Evolutionary conservation across 805 yeast genomes (phyloP).

Genomic region (Kregervanrija fluxuum): DNA sequence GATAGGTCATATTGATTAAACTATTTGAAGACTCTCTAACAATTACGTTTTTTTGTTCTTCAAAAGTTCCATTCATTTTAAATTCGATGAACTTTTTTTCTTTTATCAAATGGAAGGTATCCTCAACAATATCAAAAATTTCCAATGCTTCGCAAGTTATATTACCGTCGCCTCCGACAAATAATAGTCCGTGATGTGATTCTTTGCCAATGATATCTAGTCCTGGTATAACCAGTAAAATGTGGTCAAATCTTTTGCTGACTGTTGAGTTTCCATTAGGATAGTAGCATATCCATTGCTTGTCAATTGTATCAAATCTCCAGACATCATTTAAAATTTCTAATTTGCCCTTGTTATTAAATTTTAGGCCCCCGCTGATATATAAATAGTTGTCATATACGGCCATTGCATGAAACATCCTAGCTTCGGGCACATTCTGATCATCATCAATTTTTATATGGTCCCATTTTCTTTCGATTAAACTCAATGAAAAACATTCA

Average conservation of each 20-base stretch:
- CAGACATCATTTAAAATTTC: constrained; percentile 59
- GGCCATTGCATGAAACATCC: constrained; percentile 56
- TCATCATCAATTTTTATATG: constrained; percentile 28
- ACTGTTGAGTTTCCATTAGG: constrained; percentile 23
- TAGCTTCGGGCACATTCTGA: constrained; percentile 29
- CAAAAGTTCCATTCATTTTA: constrained; percentile 10
- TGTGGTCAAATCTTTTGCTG: constrained; percentile 43
- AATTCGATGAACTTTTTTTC: background rate
- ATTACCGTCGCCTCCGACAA: constrained; percentile 45
- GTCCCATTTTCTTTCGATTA: constrained; percentile 53
- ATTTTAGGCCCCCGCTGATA: constrained; percentile 57
- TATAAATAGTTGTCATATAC: constrained; percentile 44
- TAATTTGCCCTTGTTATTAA: constrained; percentile 30
- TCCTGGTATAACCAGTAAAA: constrained; percentile 35
- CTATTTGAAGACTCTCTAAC: constrained; percentile 2
- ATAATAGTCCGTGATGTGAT: constrained; percentile 40
- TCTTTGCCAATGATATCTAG: constrained; percentile 30
- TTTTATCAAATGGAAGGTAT: background rate
- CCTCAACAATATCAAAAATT: constrained; percentile 36
- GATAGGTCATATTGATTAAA: background rate
- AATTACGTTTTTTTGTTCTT: background rate
- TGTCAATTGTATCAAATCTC: constrained; percentile 50
- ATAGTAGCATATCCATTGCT: constrained; percentile 47
- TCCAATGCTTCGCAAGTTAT: constrained; percentile 27
- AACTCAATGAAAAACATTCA: constrained; percentile 55